Evolutionary conservation across 1,139 yeast genomes (phyloP).

Genomic region (Yamadazyma kanchanaburiensis): DNA sequence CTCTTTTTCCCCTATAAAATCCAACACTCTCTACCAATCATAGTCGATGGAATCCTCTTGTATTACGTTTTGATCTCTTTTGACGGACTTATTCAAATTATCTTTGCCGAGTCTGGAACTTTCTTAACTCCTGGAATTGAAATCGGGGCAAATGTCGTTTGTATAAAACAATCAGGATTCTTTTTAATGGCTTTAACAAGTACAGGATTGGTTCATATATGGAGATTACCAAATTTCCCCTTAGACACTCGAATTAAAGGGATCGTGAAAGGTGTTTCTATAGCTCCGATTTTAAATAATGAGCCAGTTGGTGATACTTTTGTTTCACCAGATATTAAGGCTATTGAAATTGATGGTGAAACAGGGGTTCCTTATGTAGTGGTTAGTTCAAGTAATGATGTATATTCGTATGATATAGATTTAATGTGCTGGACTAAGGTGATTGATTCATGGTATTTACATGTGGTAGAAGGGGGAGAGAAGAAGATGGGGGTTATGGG

Average conservation of each 20-base stretch:
- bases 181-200: constrained; percentile 55
- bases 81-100: constrained; percentile 65
- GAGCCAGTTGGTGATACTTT: constrained; percentile 9
- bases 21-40: constrained; percentile 38
- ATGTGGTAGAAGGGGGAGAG: constrained; percentile 7
- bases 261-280: constrained; percentile 39
- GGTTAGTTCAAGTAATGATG: constrained; percentile 28
- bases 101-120: constrained; percentile 61
- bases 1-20: constrained; percentile 41
- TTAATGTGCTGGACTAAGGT: constrained; percentile 46
- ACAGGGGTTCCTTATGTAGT: constrained; percentile 43
- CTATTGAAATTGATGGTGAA: constrained; percentile 27
- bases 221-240: constrained; percentile 34
- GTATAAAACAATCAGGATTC: constrained; percentile 47
- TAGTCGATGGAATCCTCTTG: constrained; percentile 22
- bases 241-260: constrained; percentile 18
- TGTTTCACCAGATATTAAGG: constrained; percentile 13
- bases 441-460: constrained; percentile 48
- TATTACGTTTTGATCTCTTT: constrained; percentile 68
- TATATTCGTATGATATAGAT: constrained; percentile 37
- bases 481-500: constrained; percentile 3
- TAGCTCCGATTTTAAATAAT: constrained; percentile 50
- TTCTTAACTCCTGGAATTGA: constrained; percentile 47
- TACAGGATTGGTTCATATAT: constrained; percentile 46
- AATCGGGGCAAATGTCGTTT: constrained; percentile 57